Base-by-base conservation (phyloP, 768 basidiomycete species). In the Aureoboletus auriporus region DNA sequence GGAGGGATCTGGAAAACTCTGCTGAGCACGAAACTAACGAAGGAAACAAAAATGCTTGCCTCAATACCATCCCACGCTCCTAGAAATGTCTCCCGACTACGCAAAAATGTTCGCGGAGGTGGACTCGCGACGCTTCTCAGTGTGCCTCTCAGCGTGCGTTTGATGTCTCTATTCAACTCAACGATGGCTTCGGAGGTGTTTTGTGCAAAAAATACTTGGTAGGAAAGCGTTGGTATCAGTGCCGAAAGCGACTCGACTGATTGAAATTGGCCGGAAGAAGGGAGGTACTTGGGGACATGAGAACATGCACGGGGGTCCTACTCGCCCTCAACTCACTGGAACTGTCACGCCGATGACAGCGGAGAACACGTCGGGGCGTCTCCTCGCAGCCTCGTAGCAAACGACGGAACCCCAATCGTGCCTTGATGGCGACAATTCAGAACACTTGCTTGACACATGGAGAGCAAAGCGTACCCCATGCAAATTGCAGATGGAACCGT, bases 321-420 rank as follows among this genome's bases (percentile, higher is more conserved):
- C 16, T 34, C 9, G 10, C 37, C 8, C 41, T 23, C 6, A 9
- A 57, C 76, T 51, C 58, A 87, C 85, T 1, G 87, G 86, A 43
- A 86, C 69, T 4, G 75, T 76, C 23, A 71, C 68, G 8, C 82
- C 84, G 12, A 84, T 63, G 13, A 87, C 77, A 4, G 70, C 83
- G 0, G 63, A 67, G 58, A 87, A 78, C 4, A 82, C 61, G 54
- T 88, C 86, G 0, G 86, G 87, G 14, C 84, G 70, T 68, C 75
- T 72, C 13, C 86, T 76, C 1, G 81, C 84, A 10, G 83, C 79
- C 61, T 88, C 83, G 55, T 81, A 84, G 52, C 86, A 87, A 3
- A 79, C 50, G 44, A 76, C 72, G 1, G 83, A 70, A 34, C 87
- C 87, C 87, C 87, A 89, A 52, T 89, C 87, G 56, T 89, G 87